Percentiles rank a stretch among this genome's conserved stretches.
Evolutionary conservation across 2,329 filamentous ascomycete genomes (phyloP).

Genomic region (Diplodia mutila): DNA sequence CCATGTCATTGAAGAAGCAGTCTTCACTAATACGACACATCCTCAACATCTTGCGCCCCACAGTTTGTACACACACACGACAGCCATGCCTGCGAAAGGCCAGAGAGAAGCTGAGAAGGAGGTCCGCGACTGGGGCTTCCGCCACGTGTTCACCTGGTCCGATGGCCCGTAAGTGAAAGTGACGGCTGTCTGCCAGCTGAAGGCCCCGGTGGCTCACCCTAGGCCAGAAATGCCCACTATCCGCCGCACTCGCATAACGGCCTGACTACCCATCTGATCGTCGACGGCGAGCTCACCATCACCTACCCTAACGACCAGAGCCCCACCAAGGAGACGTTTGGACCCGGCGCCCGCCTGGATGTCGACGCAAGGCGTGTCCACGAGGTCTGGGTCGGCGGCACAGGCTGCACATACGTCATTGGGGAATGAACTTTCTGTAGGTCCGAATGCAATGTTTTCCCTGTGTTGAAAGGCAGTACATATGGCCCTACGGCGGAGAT

Average conservation of each 20-base stretch:
- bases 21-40: neutral
- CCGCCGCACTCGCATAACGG: conserved; percentile 66
- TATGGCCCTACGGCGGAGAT: neutral
- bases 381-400: conserved; percentile 69
- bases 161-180: conserved; percentile 65
- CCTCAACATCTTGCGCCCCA: conserved; percentile 13
- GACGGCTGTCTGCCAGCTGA: neutral
- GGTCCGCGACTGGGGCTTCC: conserved; percentile 71
- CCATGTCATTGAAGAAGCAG: neutral
- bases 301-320: conserved; percentile 64
- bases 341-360: conserved; percentile 65
- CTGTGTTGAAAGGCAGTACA: neutral
- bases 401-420: conserved; percentile 71
- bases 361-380: conserved; percentile 67
- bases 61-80: neutral
- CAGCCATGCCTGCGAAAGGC: conserved; percentile 42
- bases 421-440: conserved; percentile 46
- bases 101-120: conserved; percentile 60
- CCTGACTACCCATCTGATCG: conserved; percentile 71
- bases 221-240: conserved; percentile 66
- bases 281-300: conserved; percentile 67
- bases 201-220: conserved; percentile 26
- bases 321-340: conserved; percentile 61
- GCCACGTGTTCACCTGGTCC: conserved; percentile 71
- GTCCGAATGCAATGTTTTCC: neutral